Base-by-base conservation (phyloP, 495 filamentous ascomycete genomes). In the Daldinia decipiens region DNA sequence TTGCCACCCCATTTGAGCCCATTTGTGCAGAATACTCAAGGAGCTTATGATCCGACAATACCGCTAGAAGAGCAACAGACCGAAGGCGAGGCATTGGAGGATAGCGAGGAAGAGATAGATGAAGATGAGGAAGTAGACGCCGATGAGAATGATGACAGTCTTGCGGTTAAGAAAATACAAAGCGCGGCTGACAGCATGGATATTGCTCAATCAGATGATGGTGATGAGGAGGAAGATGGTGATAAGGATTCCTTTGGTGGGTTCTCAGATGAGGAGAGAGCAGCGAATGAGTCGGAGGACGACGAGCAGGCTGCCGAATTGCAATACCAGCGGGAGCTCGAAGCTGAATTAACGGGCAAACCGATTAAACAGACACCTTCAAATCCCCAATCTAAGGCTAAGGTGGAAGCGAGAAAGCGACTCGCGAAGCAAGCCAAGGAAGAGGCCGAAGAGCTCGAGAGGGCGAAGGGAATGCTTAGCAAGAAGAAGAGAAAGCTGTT, bases 1-100 rank as follows among this genome's bases (percentile, higher is more conserved):
- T 84, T 99, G 34, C 95, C 95, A 15, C 94, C 95, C 4, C 95
- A 99, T 85, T 79, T 99, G 63, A 98, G 94, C 76, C 95, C 95
- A 34, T 99, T 96, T 88, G 94, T 98, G 50, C 95, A 97, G 85
- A 83, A 89, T 55, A 88, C 87, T 53, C 89, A 90, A 73, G 93
- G 93, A 58, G 88, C 85, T 65, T 98, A 98, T 80, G 96, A 98
- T 76, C 96, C 95, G 29, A 95, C 89, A 13, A 82, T 89, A 45
- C 88, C 91, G 36, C 82, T 97, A 43, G 91, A 90, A 47, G 94
- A 95, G 67, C 88, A 91, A 72, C 91, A 95, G 72, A 91, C 88
- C 17, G 93, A 97, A 76, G 93, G 85, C 29, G 94, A 95, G 75
- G 83, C 87, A 4, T 82, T 90, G 13, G 90, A 88, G 34, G 87